Evolutionary conservation across 495 filamentous ascomycete genomes (phyloP).

Genomic region (Aspergillus homomorphus): DNA sequence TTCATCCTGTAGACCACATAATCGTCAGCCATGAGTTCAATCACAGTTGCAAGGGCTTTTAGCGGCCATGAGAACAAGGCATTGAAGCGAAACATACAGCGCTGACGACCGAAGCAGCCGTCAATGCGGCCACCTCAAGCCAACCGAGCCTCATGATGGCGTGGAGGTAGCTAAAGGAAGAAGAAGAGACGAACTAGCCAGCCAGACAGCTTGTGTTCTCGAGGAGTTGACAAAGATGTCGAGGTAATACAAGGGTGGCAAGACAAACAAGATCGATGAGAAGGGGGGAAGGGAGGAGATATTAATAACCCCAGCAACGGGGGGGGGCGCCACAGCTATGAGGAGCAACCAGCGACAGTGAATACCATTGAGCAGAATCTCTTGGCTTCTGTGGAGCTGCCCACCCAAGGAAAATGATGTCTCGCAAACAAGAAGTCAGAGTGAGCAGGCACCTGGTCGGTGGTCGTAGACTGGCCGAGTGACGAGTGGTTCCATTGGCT

Average conservation of each 20-base stretch:
- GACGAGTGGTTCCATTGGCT: background rate
- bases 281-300: background rate
- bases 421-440: background rate
- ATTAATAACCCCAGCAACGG: background rate
- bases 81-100: slow-evolving; percentile 27
- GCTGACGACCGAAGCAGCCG: slow-evolving; percentile 37
- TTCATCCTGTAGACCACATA: slow-evolving; percentile 23
- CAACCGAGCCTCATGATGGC: slow-evolving; percentile 41
- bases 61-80: background rate
- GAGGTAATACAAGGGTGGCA: background rate
- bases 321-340: background rate
- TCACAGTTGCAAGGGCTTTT: too few relatives aligned
- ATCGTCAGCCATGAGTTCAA: background rate
- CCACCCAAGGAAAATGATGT: background rate
- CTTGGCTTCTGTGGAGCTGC: background rate
- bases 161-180: slow-evolving; percentile 7
- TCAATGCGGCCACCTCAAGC: slow-evolving; percentile 34
- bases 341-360: background rate
- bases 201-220: background rate
- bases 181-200: background rate
- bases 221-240: background rate
- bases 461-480: background rate
- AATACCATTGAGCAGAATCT: background rate
- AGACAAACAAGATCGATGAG: background rate
- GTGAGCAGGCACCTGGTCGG: background rate